Base-by-base conservation (phyloP, 306 rosid genomes). In the Cucumis cinereus region DNA sequence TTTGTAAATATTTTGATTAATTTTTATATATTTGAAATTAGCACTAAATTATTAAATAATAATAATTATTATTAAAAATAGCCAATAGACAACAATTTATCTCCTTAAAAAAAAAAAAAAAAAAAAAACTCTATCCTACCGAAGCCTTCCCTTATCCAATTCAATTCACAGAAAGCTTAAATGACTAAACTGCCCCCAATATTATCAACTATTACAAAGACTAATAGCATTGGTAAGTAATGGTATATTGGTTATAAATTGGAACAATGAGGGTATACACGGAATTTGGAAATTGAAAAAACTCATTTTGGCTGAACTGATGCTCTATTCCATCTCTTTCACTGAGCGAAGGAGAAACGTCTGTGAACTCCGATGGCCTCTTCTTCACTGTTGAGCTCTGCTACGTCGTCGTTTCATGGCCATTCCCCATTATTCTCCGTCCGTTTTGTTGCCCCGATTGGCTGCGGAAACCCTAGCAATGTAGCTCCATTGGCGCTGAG, bases 351-450 rank as follows among this genome's bases (percentile, higher is more conserved):
- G 54, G 53, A 41, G 52, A 67, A 36, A 7, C 57, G 6, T 45
- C 14, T 47, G 57, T 26, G 57, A 70, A 45, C 74, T 47, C 62
- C 83, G 38, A 90, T 92, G 97, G 92, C 97, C 11, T 78, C 79
- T 79, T 83, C 88, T 78, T 84, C 88, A 61, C 86, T 93, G 83
- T 79, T 92, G 15, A 85, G 86, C 87, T 86, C 97, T 3, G 82
- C 90, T 5, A 76, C 78, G 67, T 90, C 96, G 73, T 85, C 96
- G 67, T 90, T 94, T 82, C 78, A 86, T 14, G 67, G 92, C 49
- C 91, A 84, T n/a, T 84, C 86, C 71, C 88, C 86, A 0, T 36
- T 79, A 22, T 70, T 85, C 68, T 82, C 85, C 4, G 60, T 82
- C 38, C 89, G 82, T 16, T 2, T 43, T 3, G 47, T 77, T 24